A percentile compares a stretch with the other conserved stretches of the same genome.
Conservation (phyloP, 768 basidiomycete genomes). For the Pulveroboletus sp. region DNA sequence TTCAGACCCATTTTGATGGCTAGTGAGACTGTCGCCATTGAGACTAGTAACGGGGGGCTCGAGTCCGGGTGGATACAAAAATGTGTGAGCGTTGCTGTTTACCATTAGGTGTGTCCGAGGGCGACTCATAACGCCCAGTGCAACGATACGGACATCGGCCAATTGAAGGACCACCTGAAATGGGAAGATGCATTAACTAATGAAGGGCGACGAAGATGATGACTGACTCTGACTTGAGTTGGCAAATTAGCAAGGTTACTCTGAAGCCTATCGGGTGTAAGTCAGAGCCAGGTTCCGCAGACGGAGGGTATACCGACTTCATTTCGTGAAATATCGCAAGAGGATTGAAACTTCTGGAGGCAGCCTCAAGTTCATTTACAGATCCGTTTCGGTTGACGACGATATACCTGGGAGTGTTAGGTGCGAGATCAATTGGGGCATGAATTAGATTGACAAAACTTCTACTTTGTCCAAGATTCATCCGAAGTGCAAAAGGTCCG, state of each 20-base stretch:
- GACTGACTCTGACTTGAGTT: slow-evolving; percentile 59
- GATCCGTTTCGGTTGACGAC: slow-evolving; percentile 72
- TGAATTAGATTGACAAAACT: slow-evolving; percentile 5
- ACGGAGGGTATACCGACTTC: slow-evolving; percentile 46
- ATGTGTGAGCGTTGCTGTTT: slow-evolving; percentile 63
- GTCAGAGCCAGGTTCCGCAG: neutral
- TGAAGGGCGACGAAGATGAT: slow-evolving; percentile 1
- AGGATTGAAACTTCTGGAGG: slow-evolving; percentile 67
- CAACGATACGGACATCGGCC: slow-evolving; percentile 67
- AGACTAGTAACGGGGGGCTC: slow-evolving; percentile 23
- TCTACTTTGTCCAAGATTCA: slow-evolving; percentile 80
- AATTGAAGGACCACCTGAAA: slow-evolving; percentile 63
- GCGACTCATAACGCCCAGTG: slow-evolving; percentile 58
- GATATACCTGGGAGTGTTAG: slow-evolving; percentile 49
- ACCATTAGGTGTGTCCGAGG: slow-evolving; percentile 52
- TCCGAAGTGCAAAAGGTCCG: slow-evolving; percentile 67
- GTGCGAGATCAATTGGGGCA: neutral
- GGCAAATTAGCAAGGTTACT: slow-evolving; percentile 63
- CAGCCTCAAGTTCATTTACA: slow-evolving; percentile 63
- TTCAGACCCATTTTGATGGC: slow-evolving; percentile 1
- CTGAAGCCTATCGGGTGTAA: slow-evolving; percentile 48
- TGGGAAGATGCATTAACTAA: slow-evolving; percentile 4
- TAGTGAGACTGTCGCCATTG: slow-evolving; percentile 1
- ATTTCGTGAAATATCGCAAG: slow-evolving; percentile 65
- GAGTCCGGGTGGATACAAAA: slow-evolving; percentile 69